These are phyloP conservation scores for Nothomitra cinnamomea DNA, from an alignment of 2,329 filamentous ascomycete species.

Conservation along the genomic window DNA sequence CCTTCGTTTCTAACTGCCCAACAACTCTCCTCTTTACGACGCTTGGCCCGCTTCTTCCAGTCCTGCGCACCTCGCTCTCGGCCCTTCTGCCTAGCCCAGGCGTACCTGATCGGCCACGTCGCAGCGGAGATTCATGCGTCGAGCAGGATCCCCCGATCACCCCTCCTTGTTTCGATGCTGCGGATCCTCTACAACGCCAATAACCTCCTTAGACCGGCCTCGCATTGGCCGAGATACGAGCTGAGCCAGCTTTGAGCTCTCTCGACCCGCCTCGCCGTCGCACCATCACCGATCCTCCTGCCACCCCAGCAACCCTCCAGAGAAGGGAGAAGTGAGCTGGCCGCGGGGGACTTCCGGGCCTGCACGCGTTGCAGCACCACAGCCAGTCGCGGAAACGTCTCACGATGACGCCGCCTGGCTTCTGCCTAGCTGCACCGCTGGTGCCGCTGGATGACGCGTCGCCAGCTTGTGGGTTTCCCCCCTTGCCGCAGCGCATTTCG, in stretches of 20 bases:
- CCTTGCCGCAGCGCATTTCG: background rate
- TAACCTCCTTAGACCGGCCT: background rate
- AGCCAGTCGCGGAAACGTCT: background rate
- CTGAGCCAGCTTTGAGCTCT: background rate
- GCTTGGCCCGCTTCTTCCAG: background rate
- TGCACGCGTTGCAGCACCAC: background rate
- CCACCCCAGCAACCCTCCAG: too few species aligned
- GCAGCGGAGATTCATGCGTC: background rate
- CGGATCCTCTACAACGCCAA: background rate
- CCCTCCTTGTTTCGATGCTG: background rate
- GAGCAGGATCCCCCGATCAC: background rate
- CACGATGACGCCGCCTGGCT: background rate
- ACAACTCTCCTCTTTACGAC: background rate
- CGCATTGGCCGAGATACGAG: background rate
- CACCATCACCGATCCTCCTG: background rate
- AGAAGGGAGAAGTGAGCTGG: too few species aligned
- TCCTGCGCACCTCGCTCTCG: background rate
- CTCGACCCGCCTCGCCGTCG: background rate
- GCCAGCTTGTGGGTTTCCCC: background rate
- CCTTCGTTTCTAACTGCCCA: background rate
- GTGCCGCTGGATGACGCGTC: background rate
- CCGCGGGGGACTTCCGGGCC: background rate
- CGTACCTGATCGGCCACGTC: background rate
- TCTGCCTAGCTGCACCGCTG: background rate
- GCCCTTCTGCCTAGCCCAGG: background rate